Evolutionary conservation across 2,329 filamentous ascomycete species (phyloP), one percentile per base, ranked within the genome.

Genomic region (Blastomyces emzantsi): DNA sequence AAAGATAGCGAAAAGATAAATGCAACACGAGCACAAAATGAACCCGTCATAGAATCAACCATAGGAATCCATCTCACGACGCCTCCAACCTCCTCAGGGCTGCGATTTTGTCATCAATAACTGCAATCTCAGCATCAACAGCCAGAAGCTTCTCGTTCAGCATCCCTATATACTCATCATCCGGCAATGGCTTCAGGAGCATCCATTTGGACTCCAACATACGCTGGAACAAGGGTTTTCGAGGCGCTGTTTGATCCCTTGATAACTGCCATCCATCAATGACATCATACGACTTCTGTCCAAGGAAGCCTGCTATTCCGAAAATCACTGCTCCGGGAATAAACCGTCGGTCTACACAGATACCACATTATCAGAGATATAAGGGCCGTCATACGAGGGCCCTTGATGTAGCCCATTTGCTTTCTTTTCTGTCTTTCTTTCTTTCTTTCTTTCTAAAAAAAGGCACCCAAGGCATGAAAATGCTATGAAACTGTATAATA

Each of bases 61-160:
- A 47, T 25, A 59, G 17, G 17, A 41, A 30, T 43, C 8, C 56
- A 45, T 36, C 25, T 25, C 28, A 49, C 22, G 51, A 55, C 19
- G 52, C 19, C 33, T 64, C 45, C 39, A 67, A 65, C 47, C 70
- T 71, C 68, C 76, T 78, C 36, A 87, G 71, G 49, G 76, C 79
- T 58, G 80, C 82, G 68, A 94, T 90, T 70, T 85, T 86, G 62
- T 93, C 90, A 70, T 94, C 89, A 45, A 93, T 80, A 5, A 94
- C 74, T 0, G 89, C 86, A 73, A 94, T 91, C 66, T 93, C 88
- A 0, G 85, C 88, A 67, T 94, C 87, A 2, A 93, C 77, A 66
- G 80, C 82, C 33, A 93, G 73, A 51, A 91, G 76, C 75, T 87
- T 90, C 73, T 92, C 88, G 39, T 81, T 79, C 70, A 94, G 79